Percentiles rank a stretch among this genome's conserved stretches.
Evolutionary conservation across 2,329 filamentous ascomycete genomes (phyloP).

Genomic region (Pestalotiopsis sp.): DNA sequence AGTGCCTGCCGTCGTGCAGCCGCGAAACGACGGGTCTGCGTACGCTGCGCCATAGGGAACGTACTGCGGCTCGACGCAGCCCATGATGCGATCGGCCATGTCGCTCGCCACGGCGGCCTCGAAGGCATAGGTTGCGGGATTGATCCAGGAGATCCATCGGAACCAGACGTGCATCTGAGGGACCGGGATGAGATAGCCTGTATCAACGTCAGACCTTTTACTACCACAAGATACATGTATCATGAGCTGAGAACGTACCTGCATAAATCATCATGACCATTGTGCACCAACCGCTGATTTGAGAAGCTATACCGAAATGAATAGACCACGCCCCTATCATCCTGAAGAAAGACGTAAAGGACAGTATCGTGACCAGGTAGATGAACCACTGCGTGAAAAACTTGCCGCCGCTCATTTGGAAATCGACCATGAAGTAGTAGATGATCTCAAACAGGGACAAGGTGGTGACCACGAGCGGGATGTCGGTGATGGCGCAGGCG

Average conservation of each 20-base stretch:
- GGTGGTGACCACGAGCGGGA: constrained; percentile 52
- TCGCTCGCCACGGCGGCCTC: constrained; percentile 65
- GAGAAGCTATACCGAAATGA: constrained; percentile 37
- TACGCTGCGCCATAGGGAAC: constrained; percentile 53
- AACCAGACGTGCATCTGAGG: constrained; percentile 59
- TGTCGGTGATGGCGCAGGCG: constrained; percentile 41
- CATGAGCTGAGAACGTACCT: constrained; percentile 18
- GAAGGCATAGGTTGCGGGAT: constrained; percentile 67
- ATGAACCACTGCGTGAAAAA: constrained; percentile 71
- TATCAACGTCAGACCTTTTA: constrained; percentile 50
- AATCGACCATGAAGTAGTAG: constrained; percentile 35
- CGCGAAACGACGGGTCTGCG: constrained; percentile 14
- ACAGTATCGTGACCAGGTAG: constrained; percentile 60
- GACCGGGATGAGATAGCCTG: constrained; percentile 48
- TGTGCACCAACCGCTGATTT: constrained; percentile 28
- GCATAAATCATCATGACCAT: constrained; percentile 32
- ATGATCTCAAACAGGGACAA: constrained; percentile 53
- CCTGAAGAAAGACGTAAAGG: constrained; percentile 65
- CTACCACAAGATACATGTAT: background rate
- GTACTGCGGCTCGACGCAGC: constrained; percentile 60
- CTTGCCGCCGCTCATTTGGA: constrained; percentile 29
- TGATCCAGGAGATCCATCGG: constrained; percentile 58
- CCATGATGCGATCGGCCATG: constrained; percentile 42
- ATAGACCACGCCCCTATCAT: constrained; percentile 67
- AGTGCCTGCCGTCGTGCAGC: constrained; percentile 5